Evolutionary conservation across 768 basidiomycete genomes (phyloP), one percentile per base, ranked within the genome.

Genomic region (Suillus subluteus): DNA sequence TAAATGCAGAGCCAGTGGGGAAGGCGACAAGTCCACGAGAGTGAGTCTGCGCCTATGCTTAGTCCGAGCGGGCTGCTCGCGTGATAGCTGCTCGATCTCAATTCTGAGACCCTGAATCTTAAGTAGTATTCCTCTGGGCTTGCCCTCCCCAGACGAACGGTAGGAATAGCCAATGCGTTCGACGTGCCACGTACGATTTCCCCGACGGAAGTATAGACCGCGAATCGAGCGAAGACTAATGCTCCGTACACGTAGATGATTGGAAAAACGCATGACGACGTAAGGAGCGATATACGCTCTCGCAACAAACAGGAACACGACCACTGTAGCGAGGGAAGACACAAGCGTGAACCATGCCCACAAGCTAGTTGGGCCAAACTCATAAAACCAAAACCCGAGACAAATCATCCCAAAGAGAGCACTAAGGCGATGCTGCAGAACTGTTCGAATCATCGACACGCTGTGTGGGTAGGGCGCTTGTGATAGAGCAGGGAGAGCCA

Each of bases 191-290:
- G 83, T 85, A 63, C 82, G 79, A 59, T 74, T 77, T 37, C 88
- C 88, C 38, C 80, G 81, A 56, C 86, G 83, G 67, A 91, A 83
- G 76, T 89, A 92, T 26, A 94, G 79, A 41, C 92, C 92, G 63
- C 91, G 88, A 66, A 94, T 87, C 23, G 92, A 94, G 63, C 90
- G 86, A 46, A 91, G 79, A 73, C 92, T 93, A 65, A 93, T 84
- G 74, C 89, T 92, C 48, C 88, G 86, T 41, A 92, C 82, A 38
- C 88, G 87, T 67, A 93, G 79, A 70, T 84, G 87, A 43, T 72
- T 76, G n/a, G 89, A 89, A 64, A 87, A 78, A 52, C 83, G 82
- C 62, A 83, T 80, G 40, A 93, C 81, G 55, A 89, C 74, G 78
- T 85, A 88, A 62, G 91, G 91, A 3, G 85, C 82, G 66, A 92